Conservation (phyloP, 352 stramenopile genomes). For the Pythium monospermum region DNA sequence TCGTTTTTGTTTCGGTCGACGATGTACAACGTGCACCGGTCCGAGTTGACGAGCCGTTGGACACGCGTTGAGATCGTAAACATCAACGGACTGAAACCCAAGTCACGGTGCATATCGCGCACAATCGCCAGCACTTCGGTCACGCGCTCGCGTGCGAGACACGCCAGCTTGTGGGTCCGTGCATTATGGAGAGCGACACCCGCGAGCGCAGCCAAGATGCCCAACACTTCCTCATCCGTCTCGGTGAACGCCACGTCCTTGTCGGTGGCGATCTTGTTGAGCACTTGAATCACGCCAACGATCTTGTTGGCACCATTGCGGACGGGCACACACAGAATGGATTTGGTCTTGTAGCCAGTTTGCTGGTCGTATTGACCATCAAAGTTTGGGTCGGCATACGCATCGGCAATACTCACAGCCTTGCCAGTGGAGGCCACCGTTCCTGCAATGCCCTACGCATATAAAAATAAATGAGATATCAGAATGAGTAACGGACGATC, state of each 20-base stretch:
- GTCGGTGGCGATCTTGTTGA: slow-evolving; percentile 78
- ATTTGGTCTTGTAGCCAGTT: slow-evolving; percentile 90
- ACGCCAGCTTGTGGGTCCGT: slow-evolving; percentile 56
- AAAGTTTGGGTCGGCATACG: slow-evolving; percentile 92
- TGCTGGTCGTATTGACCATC: slow-evolving; percentile 88
- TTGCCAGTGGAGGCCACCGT: slow-evolving; percentile 77
- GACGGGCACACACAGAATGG: slow-evolving; percentile 90
- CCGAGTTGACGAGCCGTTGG: slow-evolving; percentile 82
- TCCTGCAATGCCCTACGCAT: slow-evolving; percentile 77
- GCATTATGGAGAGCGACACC: slow-evolving; percentile 87
- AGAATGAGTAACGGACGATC: no score
- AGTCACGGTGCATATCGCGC: slow-evolving; percentile 86
- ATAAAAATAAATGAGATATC: background rate
- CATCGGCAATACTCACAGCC: slow-evolving; percentile 88
- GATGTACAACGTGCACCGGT: slow-evolving; percentile 92
- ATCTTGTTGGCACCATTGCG: slow-evolving; percentile 70
- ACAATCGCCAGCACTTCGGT: slow-evolving; percentile 86
- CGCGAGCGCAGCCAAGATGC: slow-evolving; percentile 79
- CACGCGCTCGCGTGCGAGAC: slow-evolving; percentile 50
- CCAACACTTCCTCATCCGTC: slow-evolving; percentile 85
- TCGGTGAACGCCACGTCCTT: slow-evolving; percentile 68
- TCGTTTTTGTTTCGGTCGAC: slow-evolving; percentile 86
- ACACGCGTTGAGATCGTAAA: slow-evolving; percentile 90
- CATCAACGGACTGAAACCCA: slow-evolving; percentile 89
- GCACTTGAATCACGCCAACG: slow-evolving; percentile 87